Evolutionary conservation across 495 filamentous ascomycete genomes (phyloP), one percentile per base, ranked within the genome.

Genomic region (Penicillium diatomitis): DNA sequence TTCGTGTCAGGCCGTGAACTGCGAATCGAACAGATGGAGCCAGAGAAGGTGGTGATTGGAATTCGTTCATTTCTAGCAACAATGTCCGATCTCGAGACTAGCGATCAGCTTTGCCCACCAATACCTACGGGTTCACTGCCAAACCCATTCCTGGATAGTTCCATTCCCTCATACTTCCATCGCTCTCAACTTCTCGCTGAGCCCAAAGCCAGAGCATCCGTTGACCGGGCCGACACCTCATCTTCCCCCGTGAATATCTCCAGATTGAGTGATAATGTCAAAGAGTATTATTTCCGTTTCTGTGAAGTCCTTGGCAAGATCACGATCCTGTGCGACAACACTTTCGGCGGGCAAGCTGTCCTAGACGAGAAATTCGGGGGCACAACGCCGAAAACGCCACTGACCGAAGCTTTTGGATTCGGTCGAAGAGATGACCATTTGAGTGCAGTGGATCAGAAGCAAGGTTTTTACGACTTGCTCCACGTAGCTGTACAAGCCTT

Each of bases 271-370:
- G 87, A 91, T 32, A 80, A 81, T 32, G 80, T 88, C 2, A 87
- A 80, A 55, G 86, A 87, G 33, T 90, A 89, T 59, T 95, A 96
- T 58, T 73, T 81, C 35, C 82, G 81, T 35, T 99, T 99, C 60
- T 97, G 89, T 58, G 88, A 96, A 57, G 90, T 96, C 5, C 71
- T 99, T 6, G 90, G 91, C 29, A 92, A 95, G 61, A 94, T 99
- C 40, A 95, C 90, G 2, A 82, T 96, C 32, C 81, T 97, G 8
- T 97, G 92, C 64, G 91, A 97, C 63, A 91, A 92, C 51, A 86
- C 91, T 5, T 97, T 97, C 65, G 94, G 94, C 44, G 92, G 92
- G 4, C 92, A 99, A 64, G 92, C 90, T 29, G 87, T 86, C 2
- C 67, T 97, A 40, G 92, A 99, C 54, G 94, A 99, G 64, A 95